Evolutionary conservation across 2,329 filamentous ascomycete species (phyloP).

Genomic region (Graphiopsis chlorocephala): DNA sequence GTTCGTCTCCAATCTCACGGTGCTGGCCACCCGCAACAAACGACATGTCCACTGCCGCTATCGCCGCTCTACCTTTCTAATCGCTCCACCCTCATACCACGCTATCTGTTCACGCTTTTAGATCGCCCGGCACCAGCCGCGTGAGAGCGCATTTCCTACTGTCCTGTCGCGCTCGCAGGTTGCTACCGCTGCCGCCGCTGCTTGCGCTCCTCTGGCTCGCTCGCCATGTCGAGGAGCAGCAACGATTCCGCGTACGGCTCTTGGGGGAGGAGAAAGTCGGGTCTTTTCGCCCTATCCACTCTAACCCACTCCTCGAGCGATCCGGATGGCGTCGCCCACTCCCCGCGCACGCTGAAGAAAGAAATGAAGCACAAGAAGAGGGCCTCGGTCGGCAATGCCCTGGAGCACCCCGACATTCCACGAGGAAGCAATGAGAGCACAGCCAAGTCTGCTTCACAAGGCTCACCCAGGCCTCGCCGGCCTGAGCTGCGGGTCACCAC

Average conservation of each 20-base stretch:
- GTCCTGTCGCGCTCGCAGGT: background rate
- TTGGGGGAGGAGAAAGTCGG: slow-evolving; percentile 30
- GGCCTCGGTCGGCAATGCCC: slow-evolving; percentile 21
- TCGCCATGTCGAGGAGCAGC: slow-evolving; percentile 27
- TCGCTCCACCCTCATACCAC: background rate
- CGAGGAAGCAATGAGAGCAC: slow-evolving; percentile 22
- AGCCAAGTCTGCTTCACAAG: slow-evolving; percentile 21
- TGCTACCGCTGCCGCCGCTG: background rate
- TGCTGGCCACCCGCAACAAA: slow-evolving; percentile 10
- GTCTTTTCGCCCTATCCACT: slow-evolving; percentile 33
- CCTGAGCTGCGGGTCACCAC: slow-evolving; percentile 30
- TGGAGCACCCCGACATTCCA: slow-evolving; percentile 26
- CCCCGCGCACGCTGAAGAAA: slow-evolving; percentile 29
- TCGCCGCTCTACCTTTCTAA: background rate
- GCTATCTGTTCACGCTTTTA: background rate
- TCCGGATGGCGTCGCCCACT: slow-evolving; percentile 18
- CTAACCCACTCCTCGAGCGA: slow-evolving; percentile 27
- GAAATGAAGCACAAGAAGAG: slow-evolving; percentile 24
- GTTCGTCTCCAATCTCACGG: background rate
- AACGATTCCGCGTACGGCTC: slow-evolving; percentile 26
- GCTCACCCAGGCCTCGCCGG: slow-evolving; percentile 26
- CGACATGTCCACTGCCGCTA: slow-evolving; percentile 7
- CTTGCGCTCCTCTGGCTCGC: background rate
- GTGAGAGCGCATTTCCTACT: background rate
- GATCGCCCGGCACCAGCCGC: background rate